A percentile compares a stretch with the other conserved stretches of the same genome.
phyloP scores from a whole-genome alignment of 805 yeast species.

The Starmerella bacillaris region DNA sequence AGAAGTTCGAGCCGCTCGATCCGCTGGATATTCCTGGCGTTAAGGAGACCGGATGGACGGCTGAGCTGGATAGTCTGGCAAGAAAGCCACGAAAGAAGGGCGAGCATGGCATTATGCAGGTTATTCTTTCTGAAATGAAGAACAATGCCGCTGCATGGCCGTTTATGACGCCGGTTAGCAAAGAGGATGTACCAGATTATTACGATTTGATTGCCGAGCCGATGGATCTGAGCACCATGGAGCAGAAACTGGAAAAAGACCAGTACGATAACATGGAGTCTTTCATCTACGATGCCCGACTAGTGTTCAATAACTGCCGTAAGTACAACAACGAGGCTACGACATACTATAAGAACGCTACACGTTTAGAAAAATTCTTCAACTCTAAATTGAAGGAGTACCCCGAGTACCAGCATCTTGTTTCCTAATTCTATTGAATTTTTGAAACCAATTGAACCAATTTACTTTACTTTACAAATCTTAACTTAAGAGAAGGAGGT shows the following conservation, averaged over 20 bases:
- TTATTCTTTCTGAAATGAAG: conserved; percentile 68
- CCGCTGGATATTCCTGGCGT: conserved; percentile 81
- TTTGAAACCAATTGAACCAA: too few relatives aligned
- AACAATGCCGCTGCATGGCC: conserved; percentile 98
- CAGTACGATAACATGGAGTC: conserved; percentile 81
- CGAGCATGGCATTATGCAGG: conserved; percentile 85
- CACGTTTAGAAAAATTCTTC: conserved; percentile 78
- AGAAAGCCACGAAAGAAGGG: conserved; percentile 89
- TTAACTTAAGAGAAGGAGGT: too few relatives aligned
- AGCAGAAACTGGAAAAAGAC: conserved; percentile 76
- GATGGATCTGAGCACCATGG: conserved; percentile 95
- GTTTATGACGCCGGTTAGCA: conserved; percentile 78
- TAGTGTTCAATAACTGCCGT: conserved; percentile 81
- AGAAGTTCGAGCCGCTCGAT: conserved; percentile 28
- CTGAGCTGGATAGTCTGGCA: conserved; percentile 93
- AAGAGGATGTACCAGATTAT: conserved; percentile 88
- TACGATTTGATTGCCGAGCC: conserved; percentile 94
- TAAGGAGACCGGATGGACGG: conserved; percentile 91
- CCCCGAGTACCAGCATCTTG: conserved; percentile 75
- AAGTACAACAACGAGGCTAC: conserved; percentile 86
- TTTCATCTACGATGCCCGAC: conserved; percentile 70
- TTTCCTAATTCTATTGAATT: conserved; percentile 50
- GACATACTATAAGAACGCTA: conserved; percentile 88
- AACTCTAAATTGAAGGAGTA: conserved; percentile 65
- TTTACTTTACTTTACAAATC: too few relatives aligned